Conservation (phyloP, 2,329 filamentous ascomycete species). For the Erysiphe pulchra region DNA sequence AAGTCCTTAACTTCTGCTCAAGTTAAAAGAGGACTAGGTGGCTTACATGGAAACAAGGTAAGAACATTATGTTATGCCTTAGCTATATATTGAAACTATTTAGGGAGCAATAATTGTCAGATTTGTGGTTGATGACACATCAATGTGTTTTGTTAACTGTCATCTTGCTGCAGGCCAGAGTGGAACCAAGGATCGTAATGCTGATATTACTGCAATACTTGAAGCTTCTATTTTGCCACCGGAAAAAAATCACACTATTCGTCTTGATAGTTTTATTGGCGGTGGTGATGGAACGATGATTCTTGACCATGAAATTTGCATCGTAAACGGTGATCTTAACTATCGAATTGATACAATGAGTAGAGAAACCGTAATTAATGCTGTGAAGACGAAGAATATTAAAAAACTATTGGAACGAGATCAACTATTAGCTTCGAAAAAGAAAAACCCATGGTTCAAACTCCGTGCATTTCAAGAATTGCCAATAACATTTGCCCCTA, state of each 20-base stretch:
- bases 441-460: slow-evolving; percentile 72
- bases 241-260: slow-evolving; percentile 38
- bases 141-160: slow-evolving; percentile 89
- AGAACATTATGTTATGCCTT: neutral
- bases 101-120: slow-evolving; percentile 66
- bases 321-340: slow-evolving; percentile 88
- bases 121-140: slow-evolving; percentile 85
- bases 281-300: slow-evolving; percentile 94
- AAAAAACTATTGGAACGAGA: slow-evolving; percentile 74
- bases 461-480: slow-evolving; percentile 76
- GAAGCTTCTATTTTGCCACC: slow-evolving; percentile 40
- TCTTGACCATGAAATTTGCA: slow-evolving; percentile 89
- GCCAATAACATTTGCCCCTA: slow-evolving; percentile 65
- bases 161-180: slow-evolving; percentile 87
- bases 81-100: slow-evolving; percentile 9
- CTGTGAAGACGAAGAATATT: slow-evolving; percentile 59
- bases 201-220: slow-evolving; percentile 1
- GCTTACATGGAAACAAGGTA: slow-evolving; percentile 78
- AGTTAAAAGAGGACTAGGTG: slow-evolving; percentile 89
- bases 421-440: slow-evolving; percentile 68
- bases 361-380: slow-evolving; percentile 71
- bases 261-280: slow-evolving; percentile 58
- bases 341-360: slow-evolving; percentile 97
- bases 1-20: slow-evolving; percentile 54
- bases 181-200: slow-evolving; percentile 20